Conservation (phyloP, 345 rosid species). For the Passiflora organensis region DNA sequence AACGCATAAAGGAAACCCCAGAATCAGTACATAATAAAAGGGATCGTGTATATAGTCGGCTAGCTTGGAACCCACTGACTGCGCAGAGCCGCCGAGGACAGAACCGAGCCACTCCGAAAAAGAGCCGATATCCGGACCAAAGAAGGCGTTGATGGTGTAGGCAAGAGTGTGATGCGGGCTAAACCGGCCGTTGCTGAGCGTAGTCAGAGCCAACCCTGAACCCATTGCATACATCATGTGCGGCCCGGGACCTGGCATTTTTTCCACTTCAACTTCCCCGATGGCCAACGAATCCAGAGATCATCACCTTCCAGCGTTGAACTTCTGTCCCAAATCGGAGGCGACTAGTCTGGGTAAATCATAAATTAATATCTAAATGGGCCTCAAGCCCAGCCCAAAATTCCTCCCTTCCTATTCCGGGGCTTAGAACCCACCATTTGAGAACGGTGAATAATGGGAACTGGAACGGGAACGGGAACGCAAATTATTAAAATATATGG, state of each 20-base stretch:
- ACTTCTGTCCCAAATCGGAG: too few relatives aligned
- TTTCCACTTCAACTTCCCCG: neutral
- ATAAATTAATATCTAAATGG: too few relatives aligned
- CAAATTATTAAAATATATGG: too few relatives aligned
- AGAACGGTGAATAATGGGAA: too few relatives aligned
- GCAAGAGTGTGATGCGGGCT: constrained; percentile 52
- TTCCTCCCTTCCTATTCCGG: too few relatives aligned
- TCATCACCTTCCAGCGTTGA: too few relatives aligned
- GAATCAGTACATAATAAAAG: constrained; percentile 41
- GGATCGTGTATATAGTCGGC: constrained; percentile 55
- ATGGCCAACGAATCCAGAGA: too few relatives aligned
- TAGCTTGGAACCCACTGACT: constrained; percentile 26
- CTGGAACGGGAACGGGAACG: too few relatives aligned
- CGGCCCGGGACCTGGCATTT: constrained; percentile 72
- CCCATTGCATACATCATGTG: constrained; percentile 67
- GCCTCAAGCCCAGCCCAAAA: too few relatives aligned
- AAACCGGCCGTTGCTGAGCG: constrained; percentile 45
- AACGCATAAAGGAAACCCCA: constrained; percentile 49
- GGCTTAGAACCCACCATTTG: too few relatives aligned
- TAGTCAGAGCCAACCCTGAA: constrained; percentile 46
- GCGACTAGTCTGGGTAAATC: too few relatives aligned
- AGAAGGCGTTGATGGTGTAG: constrained; percentile 64
- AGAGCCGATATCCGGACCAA: constrained; percentile 72
- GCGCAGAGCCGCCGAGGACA: constrained; percentile 20
- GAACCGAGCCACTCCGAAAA: constrained; percentile 67